These are phyloP conservation scores for Quercus robur DNA, from an alignment of 306 rosid species.

Conservation along the genomic window DNA sequence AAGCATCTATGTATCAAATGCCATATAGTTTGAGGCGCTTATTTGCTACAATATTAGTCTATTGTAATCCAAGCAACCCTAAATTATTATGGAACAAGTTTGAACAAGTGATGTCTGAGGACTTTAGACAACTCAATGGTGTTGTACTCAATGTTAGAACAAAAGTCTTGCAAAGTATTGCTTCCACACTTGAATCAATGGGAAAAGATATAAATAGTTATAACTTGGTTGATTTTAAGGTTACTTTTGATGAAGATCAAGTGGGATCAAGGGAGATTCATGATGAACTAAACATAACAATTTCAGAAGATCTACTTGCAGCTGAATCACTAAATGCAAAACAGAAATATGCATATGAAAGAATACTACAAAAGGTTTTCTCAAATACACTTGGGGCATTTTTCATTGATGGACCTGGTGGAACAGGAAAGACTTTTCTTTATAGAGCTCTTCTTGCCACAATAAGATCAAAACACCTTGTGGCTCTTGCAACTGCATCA, in stretches of 20 bases:
- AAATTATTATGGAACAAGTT: neutral
- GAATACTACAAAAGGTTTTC: neutral
- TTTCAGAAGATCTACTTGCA: too few relatives aligned
- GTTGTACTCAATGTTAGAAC: neutral
- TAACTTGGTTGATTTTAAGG: neutral
- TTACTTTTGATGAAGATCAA: too few relatives aligned
- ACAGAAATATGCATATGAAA: neutral
- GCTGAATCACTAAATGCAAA: too few relatives aligned
- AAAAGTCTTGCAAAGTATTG: neutral
- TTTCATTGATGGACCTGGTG: neutral
- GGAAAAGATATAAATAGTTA: neutral
- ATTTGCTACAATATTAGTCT: neutral
- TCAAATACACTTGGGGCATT: neutral
- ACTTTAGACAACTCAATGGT: neutral
- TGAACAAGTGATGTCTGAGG: neutral
- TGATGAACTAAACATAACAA: too few relatives aligned
- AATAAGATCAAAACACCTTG: neutral
- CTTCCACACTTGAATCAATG: neutral
- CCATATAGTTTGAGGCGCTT: neutral
- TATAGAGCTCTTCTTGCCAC: neutral
- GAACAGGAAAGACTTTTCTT: neutral
- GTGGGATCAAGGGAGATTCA: too few relatives aligned
- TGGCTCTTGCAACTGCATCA: neutral
- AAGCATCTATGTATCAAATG: neutral
- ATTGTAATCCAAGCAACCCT: neutral